phyloP scores from a whole-genome alignment of 192 early-diverging fungal species.

The Allomyces macrogynus region DNA sequence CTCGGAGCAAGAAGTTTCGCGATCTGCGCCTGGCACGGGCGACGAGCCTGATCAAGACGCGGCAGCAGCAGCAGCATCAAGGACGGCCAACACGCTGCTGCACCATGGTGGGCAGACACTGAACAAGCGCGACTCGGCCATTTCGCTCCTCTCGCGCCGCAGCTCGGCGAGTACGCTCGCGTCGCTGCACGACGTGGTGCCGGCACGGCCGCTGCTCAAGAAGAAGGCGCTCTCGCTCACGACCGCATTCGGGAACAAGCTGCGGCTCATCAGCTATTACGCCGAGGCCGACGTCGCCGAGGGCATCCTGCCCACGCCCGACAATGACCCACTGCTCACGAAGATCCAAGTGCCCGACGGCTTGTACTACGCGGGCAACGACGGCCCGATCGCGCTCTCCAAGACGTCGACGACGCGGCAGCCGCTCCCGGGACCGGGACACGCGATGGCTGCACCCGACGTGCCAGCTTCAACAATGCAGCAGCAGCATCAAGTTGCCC shows the following conservation, averaged over 20 bases:
- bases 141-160: neutral
- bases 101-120: neutral
- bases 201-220: neutral
- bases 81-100: neutral
- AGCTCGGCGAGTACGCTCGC: neutral
- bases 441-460: too few species aligned
- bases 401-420: neutral
- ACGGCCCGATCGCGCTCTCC: neutral
- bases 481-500: too few species aligned
- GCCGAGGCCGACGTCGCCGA: slow-evolving; percentile 44
- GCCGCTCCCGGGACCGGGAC: too few species aligned
- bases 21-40: neutral
- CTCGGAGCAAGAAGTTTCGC: neutral
- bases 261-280: slow-evolving; percentile 82
- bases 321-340: slow-evolving; percentile 39
- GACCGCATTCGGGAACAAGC: slow-evolving; percentile 52
- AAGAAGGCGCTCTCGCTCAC: slow-evolving; percentile 78
- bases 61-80: neutral
- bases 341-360: slow-evolving; percentile 50
- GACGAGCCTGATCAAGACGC: neutral
- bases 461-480: too few species aligned
- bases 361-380: slow-evolving; percentile 25
- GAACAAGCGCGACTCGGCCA: neutral
- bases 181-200: neutral
- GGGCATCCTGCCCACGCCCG: slow-evolving; percentile 45